Base-by-base conservation (phyloP, 768 basidiomycete genomes). In the Tricholoma flavovirens region DNA sequence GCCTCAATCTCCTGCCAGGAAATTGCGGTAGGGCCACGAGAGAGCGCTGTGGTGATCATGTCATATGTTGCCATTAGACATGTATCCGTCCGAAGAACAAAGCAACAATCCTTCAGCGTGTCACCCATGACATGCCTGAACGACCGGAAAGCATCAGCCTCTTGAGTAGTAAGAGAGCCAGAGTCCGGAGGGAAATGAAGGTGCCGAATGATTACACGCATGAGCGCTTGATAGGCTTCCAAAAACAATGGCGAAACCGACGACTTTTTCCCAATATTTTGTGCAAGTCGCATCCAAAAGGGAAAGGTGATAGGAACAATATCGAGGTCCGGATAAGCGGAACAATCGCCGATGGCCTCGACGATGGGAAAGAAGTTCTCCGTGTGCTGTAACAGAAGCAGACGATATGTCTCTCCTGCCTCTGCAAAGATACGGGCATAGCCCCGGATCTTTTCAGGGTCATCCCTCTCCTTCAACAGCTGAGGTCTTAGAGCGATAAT, bases 81-180 rank as follows among this genome's bases (percentile, higher is more conserved):
- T 2, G 79, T 79, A 51, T 93, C 87, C 2, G 95, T 82, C 43
- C 93, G 90, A 45, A 99, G 80, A 48, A 99, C 93, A 60, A 87
- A 82, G 71, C 97, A 99, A 67, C 97, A 98, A 67, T 99, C 97
- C 72, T 99, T 99, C 60, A 99, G 80, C 4, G 97, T 98, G 69
- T 99, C 95, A 36, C 97, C 97, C 91, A 99, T 98, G 58, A 94
- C 86, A 75, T 99, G 97, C 49, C 97, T 80, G 77, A 99, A 99
- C 3, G 85, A 82, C 19, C 97, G 83, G 79, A 98, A 99, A 64
- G 88, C 87, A 54, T 99, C 97, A 4, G 87, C 82, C 68, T 98
- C 97, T 71, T 95, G 91, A 15, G 86, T 83, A 17, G 80, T 77
- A 62, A 94, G 69, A 42, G 80, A 70, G 15, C 75, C 67, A 9